phyloP scores from a whole-genome alignment of 2,329 filamentous ascomycete genomes.

The Phoma sp. region DNA sequence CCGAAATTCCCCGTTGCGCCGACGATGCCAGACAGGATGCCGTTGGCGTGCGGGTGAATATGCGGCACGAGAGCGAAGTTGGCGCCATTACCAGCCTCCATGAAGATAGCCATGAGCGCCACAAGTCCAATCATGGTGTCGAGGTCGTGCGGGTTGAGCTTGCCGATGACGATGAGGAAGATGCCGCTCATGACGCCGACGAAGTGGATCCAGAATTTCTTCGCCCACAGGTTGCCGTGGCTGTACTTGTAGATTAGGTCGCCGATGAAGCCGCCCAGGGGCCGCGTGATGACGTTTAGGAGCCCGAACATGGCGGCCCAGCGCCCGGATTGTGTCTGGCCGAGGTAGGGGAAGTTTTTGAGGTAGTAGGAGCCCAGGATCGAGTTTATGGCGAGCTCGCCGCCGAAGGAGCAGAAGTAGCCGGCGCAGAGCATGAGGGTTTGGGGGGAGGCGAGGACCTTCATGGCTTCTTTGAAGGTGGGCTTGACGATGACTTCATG shows the following conservation, averaged over 20 bases:
- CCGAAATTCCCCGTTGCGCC: constrained; percentile 85
- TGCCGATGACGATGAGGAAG: constrained; percentile 68
- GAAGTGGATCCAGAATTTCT: constrained; percentile 67
- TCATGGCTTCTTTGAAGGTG: constrained; percentile 63
- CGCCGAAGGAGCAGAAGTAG: constrained; percentile 68
- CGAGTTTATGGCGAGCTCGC: constrained; percentile 66
- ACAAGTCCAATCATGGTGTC: constrained; percentile 77
- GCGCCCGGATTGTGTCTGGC: constrained; percentile 61
- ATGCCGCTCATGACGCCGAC: constrained; percentile 63
- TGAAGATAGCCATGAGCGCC: constrained; percentile 78
- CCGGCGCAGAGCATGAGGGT: constrained; percentile 60
- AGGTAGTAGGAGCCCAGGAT: constrained; percentile 66
- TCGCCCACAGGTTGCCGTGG: constrained; percentile 62
- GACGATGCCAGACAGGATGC: constrained; percentile 76
- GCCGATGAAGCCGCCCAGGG: constrained; percentile 67
- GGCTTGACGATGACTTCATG: constrained; percentile 69
- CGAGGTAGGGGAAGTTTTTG: constrained; percentile 61
- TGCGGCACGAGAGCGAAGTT: constrained; percentile 89
- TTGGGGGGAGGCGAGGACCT: constrained; percentile 67
- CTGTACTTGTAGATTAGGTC: constrained; percentile 63
- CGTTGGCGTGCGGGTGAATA: constrained; percentile 83
- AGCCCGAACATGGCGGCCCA: constrained; percentile 79
- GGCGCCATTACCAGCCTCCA: constrained; percentile 84
- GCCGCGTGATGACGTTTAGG: constrained; percentile 72
- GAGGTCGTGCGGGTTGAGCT: constrained; percentile 66